These are phyloP conservation scores for Massarina eburnea DNA, from an alignment of 2,329 filamentous ascomycete species.

Conservation along the genomic window DNA sequence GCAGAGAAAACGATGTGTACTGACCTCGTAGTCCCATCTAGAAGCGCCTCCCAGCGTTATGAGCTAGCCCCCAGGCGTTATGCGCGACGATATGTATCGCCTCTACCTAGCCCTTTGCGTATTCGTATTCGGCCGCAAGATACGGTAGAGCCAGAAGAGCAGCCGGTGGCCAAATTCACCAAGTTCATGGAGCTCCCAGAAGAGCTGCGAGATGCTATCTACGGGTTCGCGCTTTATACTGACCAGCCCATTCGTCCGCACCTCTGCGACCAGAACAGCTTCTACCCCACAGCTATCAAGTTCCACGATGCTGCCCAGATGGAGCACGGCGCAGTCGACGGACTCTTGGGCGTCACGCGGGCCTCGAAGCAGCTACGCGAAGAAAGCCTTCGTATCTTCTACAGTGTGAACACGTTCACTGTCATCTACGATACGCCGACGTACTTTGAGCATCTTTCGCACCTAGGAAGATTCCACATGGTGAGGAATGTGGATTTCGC, in stretches of 20 bases:
- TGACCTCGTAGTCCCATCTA: no score
- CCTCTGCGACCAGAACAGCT: slow-evolving; percentile 11
- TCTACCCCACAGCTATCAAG: slow-evolving; percentile 4
- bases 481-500: slow-evolving; percentile 18
- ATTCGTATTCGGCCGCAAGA: no score
- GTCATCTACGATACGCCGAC: slow-evolving; percentile 14
- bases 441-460: slow-evolving; percentile 20
- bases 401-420: slow-evolving; percentile 21
- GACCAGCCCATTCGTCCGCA: slow-evolving; percentile 14
- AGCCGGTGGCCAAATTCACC: slow-evolving; percentile 2
- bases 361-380: slow-evolving; percentile 17
- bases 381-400: slow-evolving; percentile 22
- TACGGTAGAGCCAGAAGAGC: no score
- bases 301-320: slow-evolving; percentile 20
- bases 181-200: slow-evolving; percentile 16
- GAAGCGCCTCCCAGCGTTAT: no score
- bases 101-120: background rate
- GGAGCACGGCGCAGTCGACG: slow-evolving; percentile 8
- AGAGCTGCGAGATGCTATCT: slow-evolving; percentile 21
- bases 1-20: no score
- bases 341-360: slow-evolving; percentile 11
- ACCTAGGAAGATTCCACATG: slow-evolving; percentile 21
- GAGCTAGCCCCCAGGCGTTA: no score
- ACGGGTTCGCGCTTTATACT: slow-evolving; percentile 10
- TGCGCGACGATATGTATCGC: background rate